A percentile compares a stretch with the other conserved stretches of the same genome.
phyloP scores from a whole-genome alignment of 148 eudicot species.

The Rhododendron molle region DNA sequence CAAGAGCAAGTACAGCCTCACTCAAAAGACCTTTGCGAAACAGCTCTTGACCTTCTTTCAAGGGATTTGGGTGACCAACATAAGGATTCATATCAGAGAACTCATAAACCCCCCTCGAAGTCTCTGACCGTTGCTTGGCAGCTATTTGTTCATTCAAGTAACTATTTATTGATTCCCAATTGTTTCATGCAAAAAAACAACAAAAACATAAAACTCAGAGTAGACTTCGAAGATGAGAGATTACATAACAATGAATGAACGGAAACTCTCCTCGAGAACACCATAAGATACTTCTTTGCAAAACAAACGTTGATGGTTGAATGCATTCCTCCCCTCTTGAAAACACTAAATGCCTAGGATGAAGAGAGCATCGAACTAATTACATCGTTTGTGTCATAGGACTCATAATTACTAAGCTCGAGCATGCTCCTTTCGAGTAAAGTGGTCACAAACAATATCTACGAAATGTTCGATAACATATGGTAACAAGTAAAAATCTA shows the following conservation, averaged over 20 bases:
- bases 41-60: conserved; percentile 92
- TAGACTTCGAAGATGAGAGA: not conserved
- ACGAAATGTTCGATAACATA: not conserved
- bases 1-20: conserved; percentile 98
- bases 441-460: not conserved
- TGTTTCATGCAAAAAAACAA: conserved; percentile 1
- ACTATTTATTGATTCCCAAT: conserved; percentile 33
- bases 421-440: not conserved
- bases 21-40: conserved; percentile 93
- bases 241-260: not conserved
- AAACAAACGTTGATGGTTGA: not conserved
- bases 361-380: not conserved
- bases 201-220: not conserved
- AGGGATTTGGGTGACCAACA: conserved; percentile 91
- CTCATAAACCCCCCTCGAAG: conserved; percentile 74
- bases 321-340: not conserved
- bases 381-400: not conserved
- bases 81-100: conserved; percentile 96
- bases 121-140: conserved; percentile 43
- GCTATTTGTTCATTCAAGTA: conserved; percentile 72
- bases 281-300: not conserved
- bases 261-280: not conserved
- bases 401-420: not conserved
- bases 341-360: not conserved
- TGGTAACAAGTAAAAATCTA: not conserved